These are phyloP conservation scores for Fallopia convolvulus DNA, from an alignment of 148 eudicot genomes.

Conservation along the genomic window DNA sequence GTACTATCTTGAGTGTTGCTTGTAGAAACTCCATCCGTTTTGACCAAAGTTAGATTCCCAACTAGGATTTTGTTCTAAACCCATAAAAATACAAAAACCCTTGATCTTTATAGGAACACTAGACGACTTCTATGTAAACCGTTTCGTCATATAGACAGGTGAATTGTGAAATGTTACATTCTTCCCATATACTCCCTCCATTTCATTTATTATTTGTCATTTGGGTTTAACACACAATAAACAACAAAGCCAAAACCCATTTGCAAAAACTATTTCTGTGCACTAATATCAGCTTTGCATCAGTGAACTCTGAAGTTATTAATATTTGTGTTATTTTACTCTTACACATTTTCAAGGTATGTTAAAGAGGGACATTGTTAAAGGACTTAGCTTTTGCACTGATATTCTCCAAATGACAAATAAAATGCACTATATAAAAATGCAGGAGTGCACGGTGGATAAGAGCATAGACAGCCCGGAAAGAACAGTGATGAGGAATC, in stretches of 20 bases:
- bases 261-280: no score
- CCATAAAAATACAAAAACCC: no score
- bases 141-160: not conserved
- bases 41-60: not conserved
- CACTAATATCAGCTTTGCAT: no score
- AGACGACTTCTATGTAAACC: not conserved
- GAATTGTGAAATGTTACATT: not conserved
- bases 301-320: no score
- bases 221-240: no score
- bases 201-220: no score
- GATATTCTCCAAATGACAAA: no score
- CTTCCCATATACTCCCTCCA: not conserved
- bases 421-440: not conserved
- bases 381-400: no score
- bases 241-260: no score
- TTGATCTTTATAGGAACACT: not conserved
- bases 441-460: conserved; percentile 67
- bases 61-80: not conserved
- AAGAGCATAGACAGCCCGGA: conserved; percentile 44
- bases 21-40: not conserved
- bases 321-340: no score
- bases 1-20: not conserved
- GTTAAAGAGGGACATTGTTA: no score
- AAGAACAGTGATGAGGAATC: conserved; percentile 42
- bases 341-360: no score